A percentile compares a stretch with the other conserved stretches of the same genome.
Conservation (phyloP, 768 basidiomycete genomes). For the Ephemerocybe angulata region DNA sequence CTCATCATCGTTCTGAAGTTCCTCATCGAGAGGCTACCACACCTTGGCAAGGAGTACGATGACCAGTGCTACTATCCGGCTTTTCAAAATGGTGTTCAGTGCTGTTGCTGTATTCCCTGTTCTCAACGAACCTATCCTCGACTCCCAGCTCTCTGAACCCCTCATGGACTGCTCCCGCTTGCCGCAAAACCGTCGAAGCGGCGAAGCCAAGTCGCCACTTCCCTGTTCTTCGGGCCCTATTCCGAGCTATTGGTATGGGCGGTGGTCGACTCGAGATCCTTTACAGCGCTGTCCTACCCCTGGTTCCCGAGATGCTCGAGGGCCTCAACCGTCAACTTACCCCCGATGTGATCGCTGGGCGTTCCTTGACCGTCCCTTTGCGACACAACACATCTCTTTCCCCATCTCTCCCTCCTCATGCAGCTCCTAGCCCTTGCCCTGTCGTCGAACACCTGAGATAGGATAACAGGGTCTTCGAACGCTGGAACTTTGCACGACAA, state of each 20-base stretch:
- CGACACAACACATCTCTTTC: constrained; percentile 93
- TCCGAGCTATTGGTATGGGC: constrained; percentile 88
- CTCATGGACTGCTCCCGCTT: constrained; percentile 93
- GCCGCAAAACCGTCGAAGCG: constrained; percentile 91
- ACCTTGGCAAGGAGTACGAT: constrained; percentile 83
- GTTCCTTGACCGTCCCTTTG: constrained; percentile 94
- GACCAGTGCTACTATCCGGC: constrained; percentile 80
- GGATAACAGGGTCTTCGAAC: constrained; percentile 95
- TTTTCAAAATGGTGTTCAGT: constrained; percentile 94
- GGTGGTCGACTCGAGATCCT: constrained; percentile 91
- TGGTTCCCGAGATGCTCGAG: constrained; percentile 96
- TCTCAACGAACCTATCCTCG: constrained; percentile 88
- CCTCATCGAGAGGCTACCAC: constrained; percentile 75
- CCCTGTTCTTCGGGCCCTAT: constrained; percentile 85
- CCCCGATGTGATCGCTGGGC: constrained; percentile 92
- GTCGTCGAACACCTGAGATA: constrained; percentile 80
- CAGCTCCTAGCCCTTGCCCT: constrained; percentile 91
- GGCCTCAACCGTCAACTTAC: constrained; percentile 87
- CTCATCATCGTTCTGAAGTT: constrained; percentile 87
- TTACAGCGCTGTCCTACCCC: constrained; percentile 93
- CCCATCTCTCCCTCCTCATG: constrained; percentile 94
- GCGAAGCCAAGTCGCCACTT: constrained; percentile 91
- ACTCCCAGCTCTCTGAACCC: constrained; percentile 85
- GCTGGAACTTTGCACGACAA: constrained; percentile 98
- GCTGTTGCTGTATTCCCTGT: constrained; percentile 73